Base-by-base conservation (phyloP, 1,284 basidiomycete species). In the Leccinum pallidistipes region DNA sequence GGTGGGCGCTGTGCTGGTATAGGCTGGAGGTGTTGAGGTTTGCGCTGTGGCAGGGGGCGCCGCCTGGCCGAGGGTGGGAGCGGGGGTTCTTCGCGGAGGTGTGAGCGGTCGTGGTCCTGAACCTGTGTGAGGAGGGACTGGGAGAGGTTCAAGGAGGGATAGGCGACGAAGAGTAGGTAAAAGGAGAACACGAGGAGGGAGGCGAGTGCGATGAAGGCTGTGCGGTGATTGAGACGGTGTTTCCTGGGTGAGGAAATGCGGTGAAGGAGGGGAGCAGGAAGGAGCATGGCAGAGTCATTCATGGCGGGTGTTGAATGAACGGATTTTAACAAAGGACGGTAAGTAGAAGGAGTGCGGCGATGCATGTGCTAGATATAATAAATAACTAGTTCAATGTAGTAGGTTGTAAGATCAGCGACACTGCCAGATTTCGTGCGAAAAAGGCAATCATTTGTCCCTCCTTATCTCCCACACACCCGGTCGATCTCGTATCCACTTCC, bases 161-260 rank as follows among this genome's bases (percentile, higher is more conserved):
- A 79, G 27, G 81, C 79, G 59, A 81, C 67, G 67, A 86, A 77
- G 66, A 86, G 76, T 60, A 87, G 73, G 74, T 83, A 88, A 60
- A 77, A 77, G 53, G 82, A 79, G 63, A 88, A 73, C 52, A 77
- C 69, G 62, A 83, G 57, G 65, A 88, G 78, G 60, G 77, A 70
- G 68, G 83, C 61, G 66, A 87, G 78, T 14, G 82, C 83, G 66
- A 87, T 62, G 64, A 86, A 74, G 0, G 83, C 81, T 1, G 83
- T 81, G 59, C 83, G 79, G 40, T 82, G 77, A 57, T 76, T 78
- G 3, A 64, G 16, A 2, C 70, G 64, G 5, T 62, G 36, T n/a
- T 73, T 73, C 6, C 51, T 74, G 52, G 70, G 58, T 56, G 50
- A 71, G 66, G 57, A 71, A 69, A 57, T 72, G 59, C 45, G 68